Base-by-base conservation (phyloP, 441 rosid species). In the Mallotus repandus region DNA sequence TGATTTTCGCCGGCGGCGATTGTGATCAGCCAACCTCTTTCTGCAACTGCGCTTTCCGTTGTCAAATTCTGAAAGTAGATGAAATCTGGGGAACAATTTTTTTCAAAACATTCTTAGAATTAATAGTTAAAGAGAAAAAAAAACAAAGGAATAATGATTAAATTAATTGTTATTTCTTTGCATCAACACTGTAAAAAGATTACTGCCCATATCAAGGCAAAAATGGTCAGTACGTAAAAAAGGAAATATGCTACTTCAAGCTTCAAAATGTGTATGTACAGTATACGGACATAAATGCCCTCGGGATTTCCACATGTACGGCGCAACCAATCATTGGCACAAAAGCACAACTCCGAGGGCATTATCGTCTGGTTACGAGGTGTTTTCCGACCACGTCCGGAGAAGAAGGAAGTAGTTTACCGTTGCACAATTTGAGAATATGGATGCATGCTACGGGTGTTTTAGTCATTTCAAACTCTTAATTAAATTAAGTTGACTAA, bases 41-140 rank as follows among this genome's bases (percentile, higher is more conserved):
- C 99, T 82, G 85, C 99, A 95, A 84, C 99, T 95, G 52, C 99
- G 95, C 81, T 95, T 95, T 13, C 98, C 98, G 56, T 95, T 91
- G 77, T 95, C 99, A 75, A 95, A 95, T 78, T 93, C 97, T 29
- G 91, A 77, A 52, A 95, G 95, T 63, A 89, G 79, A 83, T 95
- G 99, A 72, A 95, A 95, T 83, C 99, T 95, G 89, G 46, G 41
- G 60, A 50, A 61, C 15, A 46, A 60, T 53, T 69, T n/a, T 52
- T 22, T 25, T 25, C 6, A 66, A 13, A 10, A 65, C 11, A 21
- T 21, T 21, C 4, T 66, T 48, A 66, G 11, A 48, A 65, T 65
- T 46, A 32, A 8, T 65, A 3, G 41, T 38, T 38, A 38, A 38
- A 38, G 41, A 38, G 5, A 38, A 38, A 38, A 38, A 38, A 4